Base-by-base conservation (phyloP, 495 filamentous ascomycete species). In the Diplogelasinospora grovesii region DNA sequence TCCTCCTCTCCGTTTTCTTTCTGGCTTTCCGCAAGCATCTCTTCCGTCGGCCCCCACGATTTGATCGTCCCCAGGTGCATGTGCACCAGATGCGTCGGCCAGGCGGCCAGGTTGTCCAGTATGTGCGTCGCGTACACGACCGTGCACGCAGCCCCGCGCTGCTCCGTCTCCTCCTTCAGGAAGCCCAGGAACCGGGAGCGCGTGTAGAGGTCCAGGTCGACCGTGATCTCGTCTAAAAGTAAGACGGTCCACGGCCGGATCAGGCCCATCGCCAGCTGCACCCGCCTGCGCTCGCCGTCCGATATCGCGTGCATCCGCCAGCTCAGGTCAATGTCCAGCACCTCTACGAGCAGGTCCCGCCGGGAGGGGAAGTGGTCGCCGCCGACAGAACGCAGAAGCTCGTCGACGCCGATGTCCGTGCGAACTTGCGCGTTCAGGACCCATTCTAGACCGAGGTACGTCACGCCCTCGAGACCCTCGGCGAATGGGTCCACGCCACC, bases 51-150 rank as follows among this genome's bases (percentile, higher is more conserved):
- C 0, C 92, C 93, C 81, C 81, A 88, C 53, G 84, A 82, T 69
- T 85, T 88, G 27, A 97, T 84, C 37, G 66, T 77, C 3, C 92
- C 92, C 26, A 90, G 54, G 54, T 85, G 79, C 89, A 97, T 95
- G 51, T 96, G 89, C 36, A 95, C 89, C 35, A 99, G 62, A 65
- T 99, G 89, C 0, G 83, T 94, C 35, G 92, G 92, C 92, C 92
- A 99, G 23, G 77, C 77, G 1, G 85, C 86, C 19, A 96, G 60
- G 48, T 94, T 93, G 56, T 99, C 92, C 51, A 99, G 60, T 38
- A 99, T 95, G 59, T 99, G 92, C 14, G 92, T 97, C 18, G 92
- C 92, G 63, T 99, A 99, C 19, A 97, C 89, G 49, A 99, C 84
- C 2, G 92, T 95, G 57, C 88, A 95, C 8, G 75, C 63, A n/a